Base-by-base conservation (phyloP, 352 stramenopile genomes). In the Phytophthora ohioensis region DNA sequence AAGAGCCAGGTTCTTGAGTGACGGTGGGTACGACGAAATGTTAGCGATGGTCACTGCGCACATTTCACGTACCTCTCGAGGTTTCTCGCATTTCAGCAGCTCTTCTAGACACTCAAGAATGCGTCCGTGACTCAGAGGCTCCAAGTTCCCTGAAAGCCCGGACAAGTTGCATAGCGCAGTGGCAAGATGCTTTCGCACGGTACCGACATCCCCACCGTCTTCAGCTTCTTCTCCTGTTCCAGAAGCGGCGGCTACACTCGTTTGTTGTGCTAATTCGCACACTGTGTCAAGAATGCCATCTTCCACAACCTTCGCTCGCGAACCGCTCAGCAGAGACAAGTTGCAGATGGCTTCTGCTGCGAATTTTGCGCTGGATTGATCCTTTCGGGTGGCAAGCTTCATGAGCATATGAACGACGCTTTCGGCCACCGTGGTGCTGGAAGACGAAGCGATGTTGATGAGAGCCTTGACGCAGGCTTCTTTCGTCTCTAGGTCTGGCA, bases 81-180 rank as follows among this genome's bases (percentile, higher is more conserved):
- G 71, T 59, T 91, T 81, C 46, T 93, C 87, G 32, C 69, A 83
- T 38, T 93, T 89, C 60, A 95, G 81, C 27, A 95, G 74, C 54
- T 89, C 83, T 38, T 91, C 82, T 15, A 95, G 75, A 27, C 85
- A 91, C 45, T 93, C 85, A 7, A 95, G 76, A 13, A 94, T 83
- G 5, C 82, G 75, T 13, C 79, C 80, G 31, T 92, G 84, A 42
- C 82, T 90, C 31, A 95, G 64, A 3, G 77, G 45, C 47, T 95
- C 86, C 7, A 93, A 73, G 52, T 95, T 95, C 9, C 76, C 80
- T 17, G 76, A 59, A 13, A 92, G 54, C 2, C 88, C 88, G 0
- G 86, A 95, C 43, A 95, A 92, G 56, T 95, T 95, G 46, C 86
- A 90, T 12, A 95, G 71, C 27, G 88, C 88, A 4, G 81, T 93